phyloP scores from a whole-genome alignment of 805 yeast genomes.

The Kodamaea hsintzibuensis region DNA sequence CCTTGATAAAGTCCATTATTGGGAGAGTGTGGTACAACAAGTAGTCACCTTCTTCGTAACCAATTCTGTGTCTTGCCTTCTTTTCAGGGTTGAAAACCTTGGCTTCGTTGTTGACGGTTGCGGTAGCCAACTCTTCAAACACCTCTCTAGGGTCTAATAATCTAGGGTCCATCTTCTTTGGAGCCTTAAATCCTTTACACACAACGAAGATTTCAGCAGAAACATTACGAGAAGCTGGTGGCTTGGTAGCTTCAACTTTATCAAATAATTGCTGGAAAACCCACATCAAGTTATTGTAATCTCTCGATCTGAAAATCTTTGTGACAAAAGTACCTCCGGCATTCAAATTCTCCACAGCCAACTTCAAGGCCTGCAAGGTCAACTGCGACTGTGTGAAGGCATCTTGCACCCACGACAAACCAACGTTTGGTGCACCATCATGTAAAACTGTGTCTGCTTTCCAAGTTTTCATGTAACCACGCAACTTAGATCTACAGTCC shows the following conservation, averaged over 20 bases:
- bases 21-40: constrained; percentile 67
- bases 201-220: constrained; percentile 99
- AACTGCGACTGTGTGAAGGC: constrained; percentile 97
- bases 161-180: constrained; percentile 91
- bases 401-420: constrained; percentile 99
- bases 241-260: constrained; percentile 97
- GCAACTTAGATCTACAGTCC: constrained; percentile 89
- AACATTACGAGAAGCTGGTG: constrained; percentile 98
- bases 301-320: constrained; percentile 97
- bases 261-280: constrained; percentile 94
- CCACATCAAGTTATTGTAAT: constrained; percentile 96
- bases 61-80: constrained; percentile 87
- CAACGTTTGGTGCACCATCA: constrained; percentile 99
- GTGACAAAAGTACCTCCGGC: constrained; percentile 96
- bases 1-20: constrained; percentile 75
- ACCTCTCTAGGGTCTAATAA: constrained; percentile 89
- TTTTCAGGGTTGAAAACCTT: constrained; percentile 94
- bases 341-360: constrained; percentile 89
- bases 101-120: constrained; percentile 76
- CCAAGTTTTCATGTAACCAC: constrained; percentile 98
- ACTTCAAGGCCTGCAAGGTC: constrained; percentile 86
- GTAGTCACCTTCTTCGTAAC: constrained; percentile 95
- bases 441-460: constrained; percentile 97
- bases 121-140: constrained; percentile 80
- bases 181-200: constrained; percentile 94